Conservation (phyloP, 768 basidiomycete genomes). For the Tricholoma hemisulphureum region DNA sequence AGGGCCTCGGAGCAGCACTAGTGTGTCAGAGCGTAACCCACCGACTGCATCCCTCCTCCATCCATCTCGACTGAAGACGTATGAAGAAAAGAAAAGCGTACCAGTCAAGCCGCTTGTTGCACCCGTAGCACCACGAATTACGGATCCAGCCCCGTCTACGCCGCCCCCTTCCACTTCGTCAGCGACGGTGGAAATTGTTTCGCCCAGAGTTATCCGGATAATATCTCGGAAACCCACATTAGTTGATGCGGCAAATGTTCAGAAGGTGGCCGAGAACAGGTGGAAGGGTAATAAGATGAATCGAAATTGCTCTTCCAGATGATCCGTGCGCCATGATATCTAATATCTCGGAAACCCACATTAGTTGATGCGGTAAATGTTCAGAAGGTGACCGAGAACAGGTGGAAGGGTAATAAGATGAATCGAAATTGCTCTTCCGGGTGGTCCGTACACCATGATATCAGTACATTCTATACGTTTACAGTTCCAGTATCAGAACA, state of each 20-base stretch:
- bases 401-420: background rate
- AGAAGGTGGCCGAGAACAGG: background rate
- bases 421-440: background rate
- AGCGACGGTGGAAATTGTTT: background rate
- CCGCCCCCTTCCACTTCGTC: background rate
- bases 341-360: background rate
- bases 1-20: background rate
- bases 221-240: background rate
- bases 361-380: too few relatives aligned
- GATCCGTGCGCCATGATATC: background rate
- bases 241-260: too few relatives aligned
- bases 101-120: background rate
- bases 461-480: background rate
- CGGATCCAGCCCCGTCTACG: background rate
- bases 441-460: background rate
- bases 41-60: background rate
- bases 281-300: background rate
- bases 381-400: background rate
- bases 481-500: slow-evolving; percentile 42
- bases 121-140: background rate
- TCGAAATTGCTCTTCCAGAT: background rate
- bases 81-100: background rate
- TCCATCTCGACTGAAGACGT: background rate
- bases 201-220: background rate
- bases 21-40: too few relatives aligned